Percentiles rank a stretch among this genome's conserved stretches.
phyloP scores from a whole-genome alignment of 2,329 filamentous ascomycete genomes.

The Aspergillaceae sp. region DNA sequence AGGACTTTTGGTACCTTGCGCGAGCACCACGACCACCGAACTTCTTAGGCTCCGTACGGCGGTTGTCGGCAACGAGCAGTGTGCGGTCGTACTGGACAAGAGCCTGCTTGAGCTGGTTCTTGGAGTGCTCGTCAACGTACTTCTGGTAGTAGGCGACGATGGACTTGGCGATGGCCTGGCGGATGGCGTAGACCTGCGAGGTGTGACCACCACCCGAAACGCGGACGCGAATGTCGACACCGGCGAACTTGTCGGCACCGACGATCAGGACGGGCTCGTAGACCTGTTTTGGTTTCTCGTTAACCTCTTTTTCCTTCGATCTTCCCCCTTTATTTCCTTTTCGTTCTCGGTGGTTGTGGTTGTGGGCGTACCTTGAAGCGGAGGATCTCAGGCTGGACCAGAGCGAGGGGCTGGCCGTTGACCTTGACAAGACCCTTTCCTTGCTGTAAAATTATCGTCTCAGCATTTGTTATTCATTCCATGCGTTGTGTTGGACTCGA shows the following conservation, averaged over 20 bases:
- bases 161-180: constrained; percentile 96
- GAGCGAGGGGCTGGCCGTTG: constrained; percentile 90
- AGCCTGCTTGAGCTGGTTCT: constrained; percentile 98
- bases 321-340: constrained; percentile 1
- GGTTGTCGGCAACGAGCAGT: constrained; percentile 97
- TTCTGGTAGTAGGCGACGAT: constrained; percentile 99
- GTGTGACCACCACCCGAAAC: constrained; percentile 96
- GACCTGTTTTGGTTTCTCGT: constrained; percentile 47
- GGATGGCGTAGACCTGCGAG: constrained; percentile 95
- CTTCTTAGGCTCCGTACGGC: constrained; percentile 99
- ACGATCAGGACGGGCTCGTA: constrained; percentile 98
- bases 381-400: constrained; percentile 93
- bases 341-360: background rate
- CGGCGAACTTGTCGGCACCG: constrained; percentile 92
- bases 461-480: constrained; percentile 15
- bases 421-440: constrained; percentile 94
- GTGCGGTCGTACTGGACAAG: constrained; percentile 94
- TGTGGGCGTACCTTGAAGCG: constrained; percentile 73
- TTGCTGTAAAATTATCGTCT: constrained; percentile 41
- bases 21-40: constrained; percentile 75
- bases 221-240: constrained; percentile 94
- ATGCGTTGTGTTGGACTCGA: constrained; percentile 1
- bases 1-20: constrained; percentile 97
- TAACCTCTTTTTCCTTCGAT: constrained; percentile 2
- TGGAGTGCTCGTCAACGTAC: constrained; percentile 99